phyloP scores from a whole-genome alignment of 345 rosid genomes.

The Hibiscus tridactylites region DNA sequence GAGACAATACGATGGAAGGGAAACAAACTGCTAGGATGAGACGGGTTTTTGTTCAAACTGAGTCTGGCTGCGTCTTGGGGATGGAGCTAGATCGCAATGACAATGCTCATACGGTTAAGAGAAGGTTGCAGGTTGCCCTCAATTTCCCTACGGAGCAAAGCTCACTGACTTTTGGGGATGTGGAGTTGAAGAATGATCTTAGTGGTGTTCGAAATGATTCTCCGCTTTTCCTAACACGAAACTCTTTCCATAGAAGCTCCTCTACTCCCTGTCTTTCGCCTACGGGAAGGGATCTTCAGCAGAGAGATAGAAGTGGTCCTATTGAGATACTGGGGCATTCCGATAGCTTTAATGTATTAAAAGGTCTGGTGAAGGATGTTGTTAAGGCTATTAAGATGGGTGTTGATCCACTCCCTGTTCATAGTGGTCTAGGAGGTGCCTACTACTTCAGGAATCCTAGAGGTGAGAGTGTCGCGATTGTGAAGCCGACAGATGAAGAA shows the following conservation, averaged over 20 bases:
- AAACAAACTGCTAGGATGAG: conserved; percentile 68
- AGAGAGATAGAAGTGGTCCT: conserved; percentile 73
- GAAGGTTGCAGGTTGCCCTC: conserved; percentile 78
- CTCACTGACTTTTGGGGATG: conserved; percentile 79
- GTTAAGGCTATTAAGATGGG: conserved; percentile 90
- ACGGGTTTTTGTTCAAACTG: conserved; percentile 89
- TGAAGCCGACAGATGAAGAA: conserved; percentile 97
- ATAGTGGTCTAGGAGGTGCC: conserved; percentile 91
- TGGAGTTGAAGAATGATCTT: conserved; percentile 77
- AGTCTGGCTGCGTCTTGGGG: conserved; percentile 69
- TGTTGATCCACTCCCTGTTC: conserved; percentile 72
- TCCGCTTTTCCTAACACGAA: conserved; percentile 76
- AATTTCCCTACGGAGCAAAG: conserved; percentile 79
- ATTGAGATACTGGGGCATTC: conserved; percentile 80
- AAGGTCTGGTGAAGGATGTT: conserved; percentile 54
- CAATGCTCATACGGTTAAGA: not conserved
- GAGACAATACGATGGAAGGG: conserved; percentile 52
- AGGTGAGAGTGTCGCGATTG: conserved; percentile 80
- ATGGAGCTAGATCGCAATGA: not conserved
- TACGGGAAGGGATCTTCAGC: conserved; percentile 69
- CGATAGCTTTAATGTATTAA: conserved; percentile 35
- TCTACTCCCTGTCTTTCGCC: conserved; percentile 99
- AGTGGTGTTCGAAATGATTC: conserved; percentile 87
- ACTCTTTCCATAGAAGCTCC: conserved; percentile 73
- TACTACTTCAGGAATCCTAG: conserved; percentile 71